phyloP scores from a whole-genome alignment of 805 yeast genomes.

The Saccharomyces kudriavzevii region DNA sequence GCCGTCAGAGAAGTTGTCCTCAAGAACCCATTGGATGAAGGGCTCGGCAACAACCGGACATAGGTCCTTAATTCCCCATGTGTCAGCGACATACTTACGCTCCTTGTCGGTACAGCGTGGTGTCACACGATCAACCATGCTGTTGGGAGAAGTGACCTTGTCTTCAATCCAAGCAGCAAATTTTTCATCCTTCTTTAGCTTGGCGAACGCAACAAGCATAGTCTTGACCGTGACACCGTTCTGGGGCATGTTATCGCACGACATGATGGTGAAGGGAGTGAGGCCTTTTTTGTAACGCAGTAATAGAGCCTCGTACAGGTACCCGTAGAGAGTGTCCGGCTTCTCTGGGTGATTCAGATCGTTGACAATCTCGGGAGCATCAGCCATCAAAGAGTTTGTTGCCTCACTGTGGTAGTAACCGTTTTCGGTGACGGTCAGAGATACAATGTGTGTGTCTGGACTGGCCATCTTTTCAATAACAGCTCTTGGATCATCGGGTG shows the following conservation, averaged over 20 bases:
- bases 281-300: conserved; percentile 3
- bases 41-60: conserved; percentile 6
- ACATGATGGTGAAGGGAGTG: conserved; percentile 6
- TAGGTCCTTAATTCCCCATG: conserved; percentile 3
- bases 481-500: background rate
- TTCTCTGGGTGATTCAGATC: conserved; percentile 1
- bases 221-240: conserved; percentile 5
- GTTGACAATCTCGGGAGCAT: conserved; percentile 2
- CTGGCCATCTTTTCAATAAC: conserved; percentile 6
- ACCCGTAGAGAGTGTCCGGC: conserved; percentile 3
- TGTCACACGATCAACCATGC: conserved; percentile 8
- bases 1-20: conserved; percentile 5
- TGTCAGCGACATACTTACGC: conserved; percentile 1
- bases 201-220: conserved; percentile 4
- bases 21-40: conserved; percentile 7
- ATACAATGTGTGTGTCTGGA: conserved; percentile 4
- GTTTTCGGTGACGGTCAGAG: conserved; percentile 5
- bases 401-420: conserved; percentile 5
- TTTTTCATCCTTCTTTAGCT: background rate
- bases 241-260: conserved; percentile 7
- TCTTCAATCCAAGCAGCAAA: conserved; percentile 4
- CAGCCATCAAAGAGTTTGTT: conserved; percentile 1
- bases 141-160: conserved; percentile 4
- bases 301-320: conserved; percentile 4
- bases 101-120: conserved; percentile 4